Evolutionary conservation across 805 yeast species (phyloP), one percentile per base, ranked within the genome.

Genomic region (Candida ulmi): DNA sequence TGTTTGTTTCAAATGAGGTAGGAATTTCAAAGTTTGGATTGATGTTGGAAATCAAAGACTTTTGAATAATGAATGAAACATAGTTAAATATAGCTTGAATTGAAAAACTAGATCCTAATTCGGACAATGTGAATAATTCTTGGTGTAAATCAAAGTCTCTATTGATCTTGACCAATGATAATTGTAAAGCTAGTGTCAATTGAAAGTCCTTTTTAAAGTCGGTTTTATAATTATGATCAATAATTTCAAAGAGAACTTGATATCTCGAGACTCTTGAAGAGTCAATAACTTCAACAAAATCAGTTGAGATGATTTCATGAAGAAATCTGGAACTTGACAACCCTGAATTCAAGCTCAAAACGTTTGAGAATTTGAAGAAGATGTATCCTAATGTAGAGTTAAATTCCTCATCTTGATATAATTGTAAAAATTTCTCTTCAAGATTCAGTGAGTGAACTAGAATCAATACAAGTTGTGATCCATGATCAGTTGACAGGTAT

Each of bases 141-240:
- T 52, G 23, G 2, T 25, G 15, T 5, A 52, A 30, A 3, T 36
- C 25, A 32, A 52, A 52, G 9, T 48, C 43, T 2, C 30, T 31
- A 19, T 37, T 38, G 33, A 45, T 43, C 18, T 28, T 23, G 15
- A n/a, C 18, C 15, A 39, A 44, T 6, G 52, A 35, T 3, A 35
- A 17, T 25, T 52, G 47, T 7, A 55, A 35, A 2, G 44, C 30
- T 2, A 46, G 29, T 1, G 43, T 25, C 36, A 50, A 29, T 11
- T 48, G 52, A 19, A 36, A 50, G 23, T 55, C 57, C 8, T 33
- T 41, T 8, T n/a, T 16, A 34, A 42, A 47, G 27, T 54, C 45
- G 2, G 38, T 39, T 24, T 46, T 50, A 25, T 43, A 36, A 39
- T 55, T 54, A 24, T 55, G 57, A 32, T 55, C 58, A 35, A 54